Evolutionary conservation across 805 yeast genomes (phyloP), one percentile per base, ranked within the genome.

Genomic region (Ogataea corticis): DNA sequence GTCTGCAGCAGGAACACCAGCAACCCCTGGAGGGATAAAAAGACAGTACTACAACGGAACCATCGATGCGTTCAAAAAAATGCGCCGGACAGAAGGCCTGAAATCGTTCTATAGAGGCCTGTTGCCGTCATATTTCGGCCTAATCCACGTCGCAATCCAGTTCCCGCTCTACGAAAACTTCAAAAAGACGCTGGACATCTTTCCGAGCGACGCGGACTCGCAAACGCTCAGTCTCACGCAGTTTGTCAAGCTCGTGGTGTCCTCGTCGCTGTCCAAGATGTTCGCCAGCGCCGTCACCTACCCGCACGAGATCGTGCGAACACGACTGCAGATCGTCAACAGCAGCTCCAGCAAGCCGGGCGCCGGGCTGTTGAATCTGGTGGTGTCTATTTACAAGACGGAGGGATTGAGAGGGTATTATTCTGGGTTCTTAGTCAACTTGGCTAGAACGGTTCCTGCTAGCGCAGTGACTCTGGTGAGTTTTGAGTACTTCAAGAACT

Each of bases 401-500:
- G 97, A 91, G 61, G 97, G 97, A 2, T 51, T 84, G 42, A 65
- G 73, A 30, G 97, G 94, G 3, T 92, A 89, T 62, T 94, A 94
- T 61, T 83, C 94, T 1, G 99, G 99, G 0, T 86, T 91, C 57
- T 75, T 82, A 0, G 83, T 95, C 16, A 94, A 94, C 61, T 69
- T 94, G 58, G 79, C 88, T 25, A 73, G 99, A 56, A 94, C 99
- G 0, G 88, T 92, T 0, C 99, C 99, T 3, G 91, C 97, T 1
- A 80, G 90, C 55, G 97, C 97, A 1, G 88, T 92, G n/a, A 94
- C 99, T 2, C 72, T 94, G 55, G 90, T 92, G 9, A 87, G 96
- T 23, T 94, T 87, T 65, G 99, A 94, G 61, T 85, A 84, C 62
- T 77, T 85, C 63, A 81, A 80, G 61, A 72, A 75, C 32, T 78